Evolutionary conservation across 2,329 filamentous ascomycete genomes (phyloP), one percentile per base, ranked within the genome.

Genomic region (Atkinsonella texensis): DNA sequence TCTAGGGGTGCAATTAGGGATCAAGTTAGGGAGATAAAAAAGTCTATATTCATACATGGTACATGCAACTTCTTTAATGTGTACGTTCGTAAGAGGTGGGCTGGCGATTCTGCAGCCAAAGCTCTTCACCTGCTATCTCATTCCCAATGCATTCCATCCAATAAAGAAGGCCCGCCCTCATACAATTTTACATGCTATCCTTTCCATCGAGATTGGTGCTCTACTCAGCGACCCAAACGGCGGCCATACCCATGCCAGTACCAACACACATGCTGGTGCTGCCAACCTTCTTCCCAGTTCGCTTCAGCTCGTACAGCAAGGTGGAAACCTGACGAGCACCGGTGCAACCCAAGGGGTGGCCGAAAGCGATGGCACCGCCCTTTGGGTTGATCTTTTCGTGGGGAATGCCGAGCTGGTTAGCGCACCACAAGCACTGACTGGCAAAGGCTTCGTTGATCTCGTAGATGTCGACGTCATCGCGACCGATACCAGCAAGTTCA

Each of bases 361-460:
- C 89, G 65, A 96, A 95, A 11, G 91, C 91, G 68, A 96, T 96
- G 35, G 90, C 90, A 56, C 91, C 91, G 58, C 91, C 93, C 79
- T 96, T 95, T 62, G 91, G 91, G 74, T 97, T 97, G 65, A 98
- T 83, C 80, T 96, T 97, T 58, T 87, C 84, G 55, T 76, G 65
- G 50, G 89, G 86, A 31, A 98, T 72, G 44, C 84, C 85, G 20
- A 98, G 80, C 75, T 96, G 84, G 63, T 93, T 87, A 56, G 87
- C 81, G 69, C 89, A 96, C 86, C 87, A 97, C 58, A 97, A 70
- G 70, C 89, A 95, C 77, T 97, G 91, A 57, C 82, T 87, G 33
- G 93, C 93, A 68, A 98, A 98, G 1, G 93, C 93, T 79, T 98
- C 93, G 75, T 98, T 98, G 78, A 98, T 96, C 80, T 98, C 93